Evolutionary conservation across 352 stramenopile genomes (phyloP), one percentile per base, ranked within the genome.

Genomic region (Aphanomyces cochlioides): DNA sequence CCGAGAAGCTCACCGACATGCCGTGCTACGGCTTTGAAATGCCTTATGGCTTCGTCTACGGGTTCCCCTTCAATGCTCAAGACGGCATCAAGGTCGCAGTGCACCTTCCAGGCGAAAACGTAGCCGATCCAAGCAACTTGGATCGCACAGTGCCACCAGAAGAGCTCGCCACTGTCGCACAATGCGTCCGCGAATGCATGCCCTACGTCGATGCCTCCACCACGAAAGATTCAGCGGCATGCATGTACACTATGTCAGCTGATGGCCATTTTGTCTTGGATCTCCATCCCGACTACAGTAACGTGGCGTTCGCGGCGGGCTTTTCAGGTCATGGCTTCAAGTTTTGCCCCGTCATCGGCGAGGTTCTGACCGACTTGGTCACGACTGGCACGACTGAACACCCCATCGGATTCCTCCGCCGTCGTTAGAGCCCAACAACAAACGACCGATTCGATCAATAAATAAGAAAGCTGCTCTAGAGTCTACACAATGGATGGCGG

Each of bases 241-340:
- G 88, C 72, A 88, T 96, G 77, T 94, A 94, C 74, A 92, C 84
- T 39, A 92, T 93, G 82, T 90, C 85, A 4, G 70, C 73, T 17
- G 85, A 96, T 64, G 74, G 75, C 15, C 78, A 93, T 66, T 96
- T 94, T 72, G 77, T 94, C 66, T 68, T 96, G 19, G 88, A 90
- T 68, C 77, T 79, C 54, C 69, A 88, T 28, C 19, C 68, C 13
- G 67, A 61, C 28, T 73, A 75, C 37, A 41, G 28, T 5, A 74
- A 77, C 56, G 72, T 92, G n/a, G 77, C 89, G n/a, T 77, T 88
- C 3, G 84, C 82, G 1, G 83, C 88, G 41, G 85, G 86, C 2
- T 89, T 94, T 64, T 93, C 82, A 60, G 86, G 88, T 40, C 88
- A 96, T 63, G 88, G 88, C 0, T 89, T 87, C 21, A 96, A 96